phyloP scores from a whole-genome alignment of 2,329 filamentous ascomycete genomes.

The Metarhizium robertsii region DNA sequence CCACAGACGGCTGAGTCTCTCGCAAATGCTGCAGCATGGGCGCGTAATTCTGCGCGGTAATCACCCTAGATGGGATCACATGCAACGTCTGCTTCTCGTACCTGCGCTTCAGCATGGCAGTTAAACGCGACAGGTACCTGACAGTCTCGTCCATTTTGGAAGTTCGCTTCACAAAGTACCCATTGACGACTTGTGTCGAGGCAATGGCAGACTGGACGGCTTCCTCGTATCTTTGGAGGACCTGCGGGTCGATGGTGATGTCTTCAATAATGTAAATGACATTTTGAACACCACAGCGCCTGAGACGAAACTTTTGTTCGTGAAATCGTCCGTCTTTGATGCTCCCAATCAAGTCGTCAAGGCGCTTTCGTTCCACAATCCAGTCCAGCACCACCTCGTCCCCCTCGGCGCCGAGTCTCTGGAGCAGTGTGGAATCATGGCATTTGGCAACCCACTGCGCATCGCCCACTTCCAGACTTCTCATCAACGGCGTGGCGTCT shows the following conservation, averaged over 20 bases:
- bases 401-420: slow-evolving; percentile 48
- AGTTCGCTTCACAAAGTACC: slow-evolving; percentile 71
- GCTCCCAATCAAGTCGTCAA: slow-evolving; percentile 70
- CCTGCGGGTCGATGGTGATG: slow-evolving; percentile 48
- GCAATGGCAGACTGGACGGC: slow-evolving; percentile 64
- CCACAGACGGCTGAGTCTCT: slow-evolving; percentile 35
- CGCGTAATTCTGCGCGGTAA: slow-evolving; percentile 58
- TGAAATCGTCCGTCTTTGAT: slow-evolving; percentile 78
- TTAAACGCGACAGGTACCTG: slow-evolving; percentile 65
- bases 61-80: slow-evolving; percentile 55
- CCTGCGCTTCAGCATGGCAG: slow-evolving; percentile 52
- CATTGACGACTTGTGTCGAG: slow-evolving; percentile 68
- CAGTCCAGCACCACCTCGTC: slow-evolving; percentile 69
- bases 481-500: slow-evolving; percentile 56
- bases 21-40: slow-evolving; percentile 52
- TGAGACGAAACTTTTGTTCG: slow-evolving; percentile 75
- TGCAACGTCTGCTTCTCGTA: slow-evolving; percentile 51
- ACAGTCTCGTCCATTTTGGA: slow-evolving; percentile 70
- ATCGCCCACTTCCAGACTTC: slow-evolving; percentile 64
- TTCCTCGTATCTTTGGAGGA: slow-evolving; percentile 51
- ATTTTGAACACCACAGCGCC: slow-evolving; percentile 62
- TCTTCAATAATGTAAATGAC: slow-evolving; percentile 75
- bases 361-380: slow-evolving; percentile 71
- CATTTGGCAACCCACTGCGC: slow-evolving; percentile 72
- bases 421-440: slow-evolving; percentile 47